Conservation (phyloP, 306 rosid species). For the Rubus parviflorus region DNA sequence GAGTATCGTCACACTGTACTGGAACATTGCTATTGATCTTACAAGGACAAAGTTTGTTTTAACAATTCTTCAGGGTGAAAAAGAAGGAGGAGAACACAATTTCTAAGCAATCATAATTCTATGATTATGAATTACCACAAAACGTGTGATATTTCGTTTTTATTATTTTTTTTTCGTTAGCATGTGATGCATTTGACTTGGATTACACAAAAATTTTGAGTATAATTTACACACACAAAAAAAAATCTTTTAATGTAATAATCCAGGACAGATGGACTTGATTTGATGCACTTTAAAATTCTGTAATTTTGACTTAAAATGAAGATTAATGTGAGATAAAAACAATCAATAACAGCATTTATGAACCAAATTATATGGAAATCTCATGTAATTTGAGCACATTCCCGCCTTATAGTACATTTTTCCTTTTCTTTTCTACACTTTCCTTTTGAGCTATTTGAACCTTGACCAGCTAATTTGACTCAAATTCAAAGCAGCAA, state of each 20-base stretch:
- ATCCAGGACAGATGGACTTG: background rate
- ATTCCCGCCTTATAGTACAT: background rate
- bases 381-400: background rate
- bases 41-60: background rate
- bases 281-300: background rate
- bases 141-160: background rate
- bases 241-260: no score
- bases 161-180: background rate
- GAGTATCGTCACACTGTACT: no score
- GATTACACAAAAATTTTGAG: background rate
- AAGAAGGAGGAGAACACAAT: background rate
- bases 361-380: background rate
- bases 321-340: background rate
- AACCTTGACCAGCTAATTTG: background rate
- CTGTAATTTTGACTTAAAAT: background rate
- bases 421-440: background rate
- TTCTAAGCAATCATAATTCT: background rate
- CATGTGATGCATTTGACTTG: conserved; percentile 16
- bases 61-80: no score
- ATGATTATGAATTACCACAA: background rate
- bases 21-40: background rate
- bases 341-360: background rate
- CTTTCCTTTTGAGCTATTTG: background rate
- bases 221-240: background rate
- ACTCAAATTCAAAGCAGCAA: conserved; percentile 7